Conservation (phyloP, 2,329 filamentous ascomycete genomes). For the Aspergillus sp. region DNA sequence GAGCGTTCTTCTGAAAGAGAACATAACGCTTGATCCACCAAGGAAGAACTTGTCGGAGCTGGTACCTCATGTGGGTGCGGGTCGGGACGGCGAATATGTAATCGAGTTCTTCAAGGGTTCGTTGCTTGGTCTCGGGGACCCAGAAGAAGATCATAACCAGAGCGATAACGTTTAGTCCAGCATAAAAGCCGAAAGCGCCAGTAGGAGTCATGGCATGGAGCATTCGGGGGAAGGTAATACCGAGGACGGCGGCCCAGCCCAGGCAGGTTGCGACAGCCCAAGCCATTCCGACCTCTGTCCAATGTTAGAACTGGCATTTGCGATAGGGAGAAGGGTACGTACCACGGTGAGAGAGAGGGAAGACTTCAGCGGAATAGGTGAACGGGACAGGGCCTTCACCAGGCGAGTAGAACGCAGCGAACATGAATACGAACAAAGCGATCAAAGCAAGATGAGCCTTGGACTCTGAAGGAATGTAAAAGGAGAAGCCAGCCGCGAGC, state of each 20-base stretch:
- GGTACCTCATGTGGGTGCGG: conserved; percentile 61
- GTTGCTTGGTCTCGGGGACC: conserved; percentile 61
- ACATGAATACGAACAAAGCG: conserved; percentile 67
- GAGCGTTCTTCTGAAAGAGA: conserved; percentile 53
- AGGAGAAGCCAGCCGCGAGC: conserved; percentile 66
- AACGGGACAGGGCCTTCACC: conserved; percentile 63
- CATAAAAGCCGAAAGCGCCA: conserved; percentile 66
- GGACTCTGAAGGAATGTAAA: conserved; percentile 51
- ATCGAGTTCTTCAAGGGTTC: conserved; percentile 62
- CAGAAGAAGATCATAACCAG: conserved; percentile 68
- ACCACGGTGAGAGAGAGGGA: conserved; percentile 60
- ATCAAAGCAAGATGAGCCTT: conserved; percentile 58
- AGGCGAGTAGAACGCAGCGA: conserved; percentile 67
- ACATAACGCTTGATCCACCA: conserved; percentile 66
- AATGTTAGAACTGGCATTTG: conserved; percentile 12
- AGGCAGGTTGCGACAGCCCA: conserved; percentile 51
- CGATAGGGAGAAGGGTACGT: conserved; percentile 19
- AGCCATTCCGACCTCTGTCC: conserved; percentile 53
- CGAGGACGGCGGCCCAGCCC: conserved; percentile 56
- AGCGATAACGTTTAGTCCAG: conserved; percentile 63
- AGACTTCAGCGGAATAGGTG: conserved; percentile 61
- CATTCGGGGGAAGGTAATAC: conserved; percentile 55
- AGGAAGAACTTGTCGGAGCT: conserved; percentile 60
- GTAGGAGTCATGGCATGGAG: conserved; percentile 53
- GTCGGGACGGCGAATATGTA: conserved; percentile 64